A percentile compares a stretch with the other conserved stretches of the same genome.
phyloP scores from a whole-genome alignment of 768 basidiomycete genomes.

The Lactifluus echinatus region DNA sequence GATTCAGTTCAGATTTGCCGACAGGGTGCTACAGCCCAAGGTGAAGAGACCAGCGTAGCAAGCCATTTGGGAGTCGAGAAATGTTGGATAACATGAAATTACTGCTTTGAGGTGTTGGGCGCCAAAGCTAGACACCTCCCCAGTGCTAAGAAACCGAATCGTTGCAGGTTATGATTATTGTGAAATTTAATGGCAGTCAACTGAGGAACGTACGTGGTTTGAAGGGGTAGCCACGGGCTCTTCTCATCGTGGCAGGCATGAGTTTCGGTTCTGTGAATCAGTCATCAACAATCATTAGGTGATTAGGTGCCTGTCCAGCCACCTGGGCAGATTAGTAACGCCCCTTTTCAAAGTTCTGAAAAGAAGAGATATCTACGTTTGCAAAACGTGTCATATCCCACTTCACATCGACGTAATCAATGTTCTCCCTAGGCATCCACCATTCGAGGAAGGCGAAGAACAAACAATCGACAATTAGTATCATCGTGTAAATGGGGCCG shows the following conservation, averaged over 20 bases:
- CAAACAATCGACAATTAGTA: conserved; percentile 80
- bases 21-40: not conserved
- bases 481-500: conserved; percentile 82
- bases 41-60: not conserved
- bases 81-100: not conserved
- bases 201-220: not conserved
- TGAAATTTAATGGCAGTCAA: not conserved
- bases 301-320: conserved; percentile 1
- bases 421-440: conserved; percentile 66
- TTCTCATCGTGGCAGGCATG: not conserved
- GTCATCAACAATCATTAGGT: not conserved
- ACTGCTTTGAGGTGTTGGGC: not conserved
- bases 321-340: not conserved
- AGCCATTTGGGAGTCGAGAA: not conserved
- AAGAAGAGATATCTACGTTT: conserved; percentile 24
- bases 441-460: conserved; percentile 82
- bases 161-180: not conserved
- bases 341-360: not conserved
- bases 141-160: not conserved
- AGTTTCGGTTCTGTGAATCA: not conserved
- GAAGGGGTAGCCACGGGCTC: not conserved
- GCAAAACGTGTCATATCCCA: conserved; percentile 42
- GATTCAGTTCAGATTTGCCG: too few relatives aligned
- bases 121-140: not conserved
- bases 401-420: conserved; percentile 63